phyloP scores from a whole-genome alignment of 2,329 filamentous ascomycete genomes.

The Penicillium sp. region DNA sequence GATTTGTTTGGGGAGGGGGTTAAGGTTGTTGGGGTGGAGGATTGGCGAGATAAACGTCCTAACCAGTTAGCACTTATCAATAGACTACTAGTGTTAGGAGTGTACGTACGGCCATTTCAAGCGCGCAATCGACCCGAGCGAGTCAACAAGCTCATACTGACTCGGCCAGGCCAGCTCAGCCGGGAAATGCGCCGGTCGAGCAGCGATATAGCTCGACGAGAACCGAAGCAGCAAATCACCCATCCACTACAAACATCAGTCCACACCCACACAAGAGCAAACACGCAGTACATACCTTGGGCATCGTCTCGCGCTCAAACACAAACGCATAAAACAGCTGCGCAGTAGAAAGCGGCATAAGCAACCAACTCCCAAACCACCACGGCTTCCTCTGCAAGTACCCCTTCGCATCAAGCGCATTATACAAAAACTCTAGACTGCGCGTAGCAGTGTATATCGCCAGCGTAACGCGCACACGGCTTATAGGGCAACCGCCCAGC shows the following conservation, averaged over 20 bases:
- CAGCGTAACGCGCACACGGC: conserved; percentile 70
- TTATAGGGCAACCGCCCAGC: conserved; percentile 69
- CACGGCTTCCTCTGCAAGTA: conserved; percentile 66
- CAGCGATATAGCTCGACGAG: conserved; percentile 75
- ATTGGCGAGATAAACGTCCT: conserved; percentile 79
- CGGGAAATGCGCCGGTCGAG: conserved; percentile 66
- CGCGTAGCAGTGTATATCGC: conserved; percentile 78
- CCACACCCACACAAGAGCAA: background rate
- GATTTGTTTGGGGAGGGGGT: conserved; percentile 55
- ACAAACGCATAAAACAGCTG: conserved; percentile 73
- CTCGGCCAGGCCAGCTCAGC: conserved; percentile 67
- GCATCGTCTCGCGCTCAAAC: conserved; percentile 72
- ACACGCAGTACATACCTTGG: conserved; percentile 47
- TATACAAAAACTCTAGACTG: conserved; percentile 82
- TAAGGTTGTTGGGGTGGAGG: conserved; percentile 68
- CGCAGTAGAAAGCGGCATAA: conserved; percentile 71
- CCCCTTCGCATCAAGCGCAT: conserved; percentile 71
- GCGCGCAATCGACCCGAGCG: conserved; percentile 73
- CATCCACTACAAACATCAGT: conserved; percentile 44
- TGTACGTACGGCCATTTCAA: conserved; percentile 73
- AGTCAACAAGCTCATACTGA: conserved; percentile 72
- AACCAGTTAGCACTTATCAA: conserved; percentile 13
- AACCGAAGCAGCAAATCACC: conserved; percentile 64
- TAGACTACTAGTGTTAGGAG: background rate
- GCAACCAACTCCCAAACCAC: conserved; percentile 82